Percentiles rank a stretch among this genome's conserved stretches.
Conservation (phyloP, 139 green algal species). For the Ostreobium quekettii region DNA sequence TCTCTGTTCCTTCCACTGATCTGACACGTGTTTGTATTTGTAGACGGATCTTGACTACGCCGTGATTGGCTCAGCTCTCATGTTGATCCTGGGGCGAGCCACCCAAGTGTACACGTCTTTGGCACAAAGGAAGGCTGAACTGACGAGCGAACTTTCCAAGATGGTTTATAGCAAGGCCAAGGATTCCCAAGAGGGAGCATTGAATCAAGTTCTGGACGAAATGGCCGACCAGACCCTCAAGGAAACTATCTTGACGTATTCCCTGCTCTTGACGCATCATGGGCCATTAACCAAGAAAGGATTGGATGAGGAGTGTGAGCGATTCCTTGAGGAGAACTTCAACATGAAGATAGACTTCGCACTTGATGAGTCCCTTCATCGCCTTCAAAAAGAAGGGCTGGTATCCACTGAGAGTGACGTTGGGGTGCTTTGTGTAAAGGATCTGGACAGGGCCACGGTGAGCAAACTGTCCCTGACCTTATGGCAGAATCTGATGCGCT, state of each 20-base stretch:
- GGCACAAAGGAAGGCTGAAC: constrained; percentile 4
- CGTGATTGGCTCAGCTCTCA: background rate
- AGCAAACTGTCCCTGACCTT: background rate
- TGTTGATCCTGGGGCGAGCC: constrained; percentile 5
- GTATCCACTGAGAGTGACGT: constrained; percentile 5
- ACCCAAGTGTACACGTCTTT: constrained; percentile 7
- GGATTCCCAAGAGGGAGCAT: constrained; percentile 43
- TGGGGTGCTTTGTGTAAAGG: background rate
- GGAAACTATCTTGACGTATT: constrained; percentile 48
- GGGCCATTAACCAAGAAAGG: constrained; percentile 20
- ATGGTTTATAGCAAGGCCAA: constrained; percentile 46
- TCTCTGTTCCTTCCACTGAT: no score
- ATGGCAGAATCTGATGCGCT: background rate
- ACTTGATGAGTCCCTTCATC: constrained; percentile 31
- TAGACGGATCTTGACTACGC: constrained; percentile 11
- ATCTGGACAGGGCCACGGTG: constrained; percentile 6
- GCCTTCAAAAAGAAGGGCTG: constrained; percentile 32
- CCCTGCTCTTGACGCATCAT: constrained; percentile 26
- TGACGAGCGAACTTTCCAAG: constrained; percentile 19
- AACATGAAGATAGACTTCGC: constrained; percentile 33
- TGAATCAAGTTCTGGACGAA: constrained; percentile 44
- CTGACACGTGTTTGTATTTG: background rate
- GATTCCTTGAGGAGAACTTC: constrained; percentile 33
- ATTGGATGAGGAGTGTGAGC: constrained; percentile 32
- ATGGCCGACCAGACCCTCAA: constrained; percentile 59